Conservation (phyloP, 495 filamentous ascomycete species). For the Penicillium paxilli region DNA sequence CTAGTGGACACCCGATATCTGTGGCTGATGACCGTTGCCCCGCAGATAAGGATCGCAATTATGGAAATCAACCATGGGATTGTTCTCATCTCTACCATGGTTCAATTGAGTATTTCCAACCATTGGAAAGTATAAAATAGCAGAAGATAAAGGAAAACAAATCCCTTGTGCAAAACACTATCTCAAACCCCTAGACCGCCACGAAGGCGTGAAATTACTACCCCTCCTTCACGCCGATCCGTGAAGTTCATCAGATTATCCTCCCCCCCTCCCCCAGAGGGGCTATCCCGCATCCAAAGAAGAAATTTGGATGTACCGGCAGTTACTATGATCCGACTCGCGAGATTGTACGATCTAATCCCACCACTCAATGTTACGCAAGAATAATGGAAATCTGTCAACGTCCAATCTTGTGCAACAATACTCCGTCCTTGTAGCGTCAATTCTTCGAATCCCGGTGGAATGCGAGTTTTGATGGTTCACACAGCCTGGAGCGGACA, state of each 20-base stretch:
- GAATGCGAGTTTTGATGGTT: not conserved
- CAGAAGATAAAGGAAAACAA: no score
- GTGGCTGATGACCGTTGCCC: not conserved
- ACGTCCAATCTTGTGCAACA: constrained; percentile 2
- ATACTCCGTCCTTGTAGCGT: constrained; percentile 1
- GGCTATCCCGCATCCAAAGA: no score
- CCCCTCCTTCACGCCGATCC: not conserved
- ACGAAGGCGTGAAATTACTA: not conserved
- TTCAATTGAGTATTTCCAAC: no score
- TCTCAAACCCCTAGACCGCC: not conserved
- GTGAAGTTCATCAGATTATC: no score
- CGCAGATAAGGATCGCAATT: not conserved
- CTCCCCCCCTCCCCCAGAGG: not conserved
- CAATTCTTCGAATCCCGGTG: not conserved
- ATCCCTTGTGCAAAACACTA: no score
- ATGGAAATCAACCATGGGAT: not conserved
- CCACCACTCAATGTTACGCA: constrained; percentile 6
- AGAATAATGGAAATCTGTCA: not conserved
- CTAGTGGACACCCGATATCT: no score
- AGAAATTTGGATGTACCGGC: no score
- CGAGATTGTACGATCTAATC: constrained; percentile 2
- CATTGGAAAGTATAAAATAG: no score
- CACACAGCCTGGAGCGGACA: not conserved
- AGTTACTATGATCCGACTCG: not conserved
- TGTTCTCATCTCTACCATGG: not conserved